Percentiles rank a stretch among this genome's conserved stretches.
phyloP scores from a whole-genome alignment of 495 filamentous ascomycete genomes.

The Diplogelasinospora grovesii region DNA sequence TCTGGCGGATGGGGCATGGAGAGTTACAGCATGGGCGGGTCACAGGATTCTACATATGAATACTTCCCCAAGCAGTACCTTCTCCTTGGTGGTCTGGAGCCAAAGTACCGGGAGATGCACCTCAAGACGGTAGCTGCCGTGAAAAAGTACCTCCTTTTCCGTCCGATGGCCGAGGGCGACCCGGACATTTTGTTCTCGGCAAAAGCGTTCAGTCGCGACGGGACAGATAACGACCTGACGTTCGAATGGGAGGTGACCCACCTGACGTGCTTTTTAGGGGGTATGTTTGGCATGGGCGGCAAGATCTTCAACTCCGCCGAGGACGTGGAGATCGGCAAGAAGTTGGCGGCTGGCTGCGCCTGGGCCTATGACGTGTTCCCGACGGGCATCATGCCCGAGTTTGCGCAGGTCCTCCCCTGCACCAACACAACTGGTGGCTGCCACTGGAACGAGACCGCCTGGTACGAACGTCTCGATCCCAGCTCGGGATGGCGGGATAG shows the following conservation, averaged over 20 bases:
- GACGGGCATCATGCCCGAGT: slow-evolving; percentile 89
- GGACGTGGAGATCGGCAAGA: slow-evolving; percentile 75
- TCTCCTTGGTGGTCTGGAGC: slow-evolving; percentile 73
- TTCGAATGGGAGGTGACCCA: slow-evolving; percentile 62
- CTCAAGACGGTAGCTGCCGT: slow-evolving; percentile 60
- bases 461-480: slow-evolving; percentile 52
- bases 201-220: slow-evolving; percentile 32
- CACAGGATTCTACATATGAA: slow-evolving; percentile 89
- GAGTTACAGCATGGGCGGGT: slow-evolving; percentile 60
- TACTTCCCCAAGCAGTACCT: slow-evolving; percentile 81
- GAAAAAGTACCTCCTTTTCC: slow-evolving; percentile 72
- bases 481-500: slow-evolving; percentile 25
- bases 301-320: slow-evolving; percentile 73
- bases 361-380: slow-evolving; percentile 82
- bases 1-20: slow-evolving; percentile 28
- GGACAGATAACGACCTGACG: slow-evolving; percentile 30
- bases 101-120: slow-evolving; percentile 81
- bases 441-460: slow-evolving; percentile 68
- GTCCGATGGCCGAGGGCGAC: slow-evolving; percentile 72
- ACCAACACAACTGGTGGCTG: slow-evolving; percentile 57
- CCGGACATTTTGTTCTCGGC: slow-evolving; percentile 72
- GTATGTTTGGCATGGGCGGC: slow-evolving; percentile 87
- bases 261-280: slow-evolving; percentile 84
- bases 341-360: slow-evolving; percentile 86
- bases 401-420: slow-evolving; percentile 60